Percentiles rank a stretch among this genome's conserved stretches.
These are phyloP conservation scores for Agaricus subrufescens DNA, from an alignment of 768 basidiomycete species.

Conservation along the genomic window DNA sequence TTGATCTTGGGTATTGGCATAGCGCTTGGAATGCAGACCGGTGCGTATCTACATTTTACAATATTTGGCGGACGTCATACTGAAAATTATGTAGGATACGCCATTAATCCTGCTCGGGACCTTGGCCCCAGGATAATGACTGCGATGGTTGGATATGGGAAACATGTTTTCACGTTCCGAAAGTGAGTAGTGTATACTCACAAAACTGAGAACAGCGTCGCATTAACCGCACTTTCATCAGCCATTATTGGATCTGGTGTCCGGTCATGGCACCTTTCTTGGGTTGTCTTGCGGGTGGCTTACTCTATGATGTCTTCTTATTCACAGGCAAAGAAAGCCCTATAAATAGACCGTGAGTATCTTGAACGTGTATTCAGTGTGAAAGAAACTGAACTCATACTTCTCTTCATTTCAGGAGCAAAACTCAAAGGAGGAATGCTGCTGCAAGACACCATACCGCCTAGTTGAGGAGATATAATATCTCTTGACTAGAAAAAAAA, in stretches of 20 bases:
- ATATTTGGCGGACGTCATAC: not conserved
- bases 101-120: slow-evolving; percentile 71
- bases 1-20: slow-evolving; percentile 54
- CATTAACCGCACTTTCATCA: slow-evolving; percentile 17
- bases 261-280: slow-evolving; percentile 55
- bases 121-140: slow-evolving; percentile 66
- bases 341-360: slow-evolving; percentile 47
- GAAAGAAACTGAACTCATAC: too few species aligned
- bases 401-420: not conserved
- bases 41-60: slow-evolving; percentile 17
- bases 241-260: slow-evolving; percentile 76
- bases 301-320: slow-evolving; percentile 55
- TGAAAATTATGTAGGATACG: slow-evolving; percentile 34
- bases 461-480: too few species aligned
- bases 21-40: slow-evolving; percentile 58
- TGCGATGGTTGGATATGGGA: slow-evolving; percentile 71
- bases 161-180: slow-evolving; percentile 41
- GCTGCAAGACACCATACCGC: too few species aligned
- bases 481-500: too few species aligned
- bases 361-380: not conserved
- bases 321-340: slow-evolving; percentile 53
- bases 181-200: slow-evolving; percentile 24
- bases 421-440: not conserved
- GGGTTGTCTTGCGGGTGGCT: slow-evolving; percentile 49
- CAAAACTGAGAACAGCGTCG: slow-evolving; percentile 12